phyloP scores from a whole-genome alignment of 108 stramenopile species.

The Phaeodactylum tricornutum region DNA sequence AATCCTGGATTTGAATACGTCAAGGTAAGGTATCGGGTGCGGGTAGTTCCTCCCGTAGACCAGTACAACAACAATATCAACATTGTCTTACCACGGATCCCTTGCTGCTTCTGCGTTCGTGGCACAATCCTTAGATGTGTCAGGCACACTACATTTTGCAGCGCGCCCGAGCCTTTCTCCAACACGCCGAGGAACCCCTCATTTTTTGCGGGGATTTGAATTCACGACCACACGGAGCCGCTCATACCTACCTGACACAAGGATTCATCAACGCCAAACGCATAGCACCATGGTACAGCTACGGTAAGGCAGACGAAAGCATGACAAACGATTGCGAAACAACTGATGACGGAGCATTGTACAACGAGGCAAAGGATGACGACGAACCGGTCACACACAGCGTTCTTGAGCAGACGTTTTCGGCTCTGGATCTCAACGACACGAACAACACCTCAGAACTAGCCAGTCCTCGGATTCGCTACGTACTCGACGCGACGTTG shows the following conservation, averaged over 20 bases:
- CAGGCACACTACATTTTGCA: conserved; percentile 49
- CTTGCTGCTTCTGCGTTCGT: too few relatives aligned
- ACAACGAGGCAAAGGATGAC: conserved; percentile 6
- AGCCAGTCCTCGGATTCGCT: conserved; percentile 3
- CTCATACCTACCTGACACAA: conserved; percentile 51
- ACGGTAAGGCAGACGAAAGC: conserved; percentile 9
- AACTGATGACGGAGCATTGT: neutral
- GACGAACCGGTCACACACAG: neutral
- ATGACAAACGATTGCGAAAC: neutral
- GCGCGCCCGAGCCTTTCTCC: conserved; percentile 24
- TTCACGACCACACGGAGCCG: conserved; percentile 50
- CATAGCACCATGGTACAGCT: conserved; percentile 67
- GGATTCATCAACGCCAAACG: conserved; percentile 53
- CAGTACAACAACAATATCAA: too few relatives aligned
- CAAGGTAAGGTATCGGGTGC: conserved; percentile 57
- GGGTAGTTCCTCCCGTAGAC: too few relatives aligned
- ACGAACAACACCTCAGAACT: neutral
- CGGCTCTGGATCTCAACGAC: neutral
- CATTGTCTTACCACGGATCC: too few relatives aligned
- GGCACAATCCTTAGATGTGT: too few relatives aligned
- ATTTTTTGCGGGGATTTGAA: conserved; percentile 77
- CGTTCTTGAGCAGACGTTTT: neutral
- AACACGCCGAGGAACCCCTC: conserved; percentile 15
- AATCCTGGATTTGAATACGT: conserved; percentile 79
- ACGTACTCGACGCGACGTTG: conserved; percentile 51